These are phyloP conservation scores for Linnemannia hyalina DNA, from an alignment of 192 early-diverging fungal genomes.

Conservation along the genomic window DNA sequence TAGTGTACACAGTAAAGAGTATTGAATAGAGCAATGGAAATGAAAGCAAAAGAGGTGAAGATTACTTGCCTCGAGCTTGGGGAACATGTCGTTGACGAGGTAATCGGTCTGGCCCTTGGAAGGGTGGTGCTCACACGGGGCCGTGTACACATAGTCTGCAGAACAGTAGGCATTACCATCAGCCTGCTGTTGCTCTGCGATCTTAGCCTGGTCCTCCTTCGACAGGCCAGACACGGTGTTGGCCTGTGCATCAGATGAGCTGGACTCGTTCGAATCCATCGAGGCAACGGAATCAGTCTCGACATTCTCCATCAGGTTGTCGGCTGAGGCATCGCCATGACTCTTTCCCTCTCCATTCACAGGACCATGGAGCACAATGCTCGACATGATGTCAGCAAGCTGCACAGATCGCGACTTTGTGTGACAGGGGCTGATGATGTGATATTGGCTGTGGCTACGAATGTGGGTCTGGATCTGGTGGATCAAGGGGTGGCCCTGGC, in stretches of 20 bases:
- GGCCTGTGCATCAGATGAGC: neutral
- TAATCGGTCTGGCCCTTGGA: slow-evolving; percentile 55
- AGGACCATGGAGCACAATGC: slow-evolving; percentile 7
- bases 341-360: slow-evolving; percentile 1
- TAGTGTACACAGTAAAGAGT: too few relatives aligned
- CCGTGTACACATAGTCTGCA: slow-evolving; percentile 46
- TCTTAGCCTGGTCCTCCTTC: neutral
- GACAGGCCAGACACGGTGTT: neutral
- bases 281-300: slow-evolving; percentile 5
- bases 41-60: neutral
- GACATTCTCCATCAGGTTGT: slow-evolving; percentile 5
- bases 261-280: neutral
- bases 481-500: slow-evolving; percentile 19
- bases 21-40: neutral
- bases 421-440: slow-evolving; percentile 23
- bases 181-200: neutral
- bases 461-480: slow-evolving; percentile 27
- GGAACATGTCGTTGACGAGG: slow-evolving; percentile 55
- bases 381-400: slow-evolving; percentile 39
- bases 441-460: slow-evolving; percentile 14
- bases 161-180: slow-evolving; percentile 8
- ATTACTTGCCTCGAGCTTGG: slow-evolving; percentile 49
- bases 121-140: slow-evolving; percentile 55
- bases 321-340: neutral
- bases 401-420: slow-evolving; percentile 40